Conservation (phyloP, 2,329 filamentous ascomycete genomes). For the Xylaria digitata region DNA sequence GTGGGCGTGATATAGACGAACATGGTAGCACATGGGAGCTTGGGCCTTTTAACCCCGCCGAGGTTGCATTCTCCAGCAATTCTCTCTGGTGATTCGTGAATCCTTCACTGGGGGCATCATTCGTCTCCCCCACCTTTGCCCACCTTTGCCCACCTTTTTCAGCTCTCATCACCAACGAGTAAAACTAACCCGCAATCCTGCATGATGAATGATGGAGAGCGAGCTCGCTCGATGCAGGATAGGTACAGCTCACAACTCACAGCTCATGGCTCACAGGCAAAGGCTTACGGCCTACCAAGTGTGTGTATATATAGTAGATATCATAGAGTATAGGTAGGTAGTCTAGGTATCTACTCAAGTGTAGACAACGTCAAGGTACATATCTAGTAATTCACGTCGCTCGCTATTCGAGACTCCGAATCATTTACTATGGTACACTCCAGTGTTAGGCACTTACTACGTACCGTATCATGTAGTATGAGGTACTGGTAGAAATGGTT, state of each 20-base stretch:
- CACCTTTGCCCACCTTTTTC: conserved; percentile 7
- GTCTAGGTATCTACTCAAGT: too few relatives aligned
- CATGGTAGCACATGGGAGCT: conserved; percentile 32
- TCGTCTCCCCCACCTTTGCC: conserved; percentile 26
- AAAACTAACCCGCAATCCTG: conserved; percentile 26
- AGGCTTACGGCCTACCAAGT: neutral
- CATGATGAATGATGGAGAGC: conserved; percentile 30
- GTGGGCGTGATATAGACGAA: neutral
- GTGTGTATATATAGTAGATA: too few relatives aligned
- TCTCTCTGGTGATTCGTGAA: conserved; percentile 29
- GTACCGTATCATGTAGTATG: neutral
- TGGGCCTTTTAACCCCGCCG: conserved; percentile 36
- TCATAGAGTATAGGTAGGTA: too few relatives aligned
- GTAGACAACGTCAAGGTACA: too few relatives aligned
- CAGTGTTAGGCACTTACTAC: too few relatives aligned
- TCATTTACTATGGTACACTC: too few relatives aligned
- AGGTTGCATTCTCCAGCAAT: conserved; percentile 20
- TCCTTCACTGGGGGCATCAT: conserved; percentile 27
- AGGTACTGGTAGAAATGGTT: neutral
- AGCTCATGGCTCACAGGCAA: neutral
- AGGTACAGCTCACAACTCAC: too few relatives aligned
- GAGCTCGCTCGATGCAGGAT: too few relatives aligned
- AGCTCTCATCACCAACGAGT: conserved; percentile 24
- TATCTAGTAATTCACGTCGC: too few relatives aligned
- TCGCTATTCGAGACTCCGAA: conserved; percentile 10